These are phyloP conservation scores for Aspergillus sp. DNA, from an alignment of 2,329 filamentous ascomycete species.

Conservation along the genomic window DNA sequence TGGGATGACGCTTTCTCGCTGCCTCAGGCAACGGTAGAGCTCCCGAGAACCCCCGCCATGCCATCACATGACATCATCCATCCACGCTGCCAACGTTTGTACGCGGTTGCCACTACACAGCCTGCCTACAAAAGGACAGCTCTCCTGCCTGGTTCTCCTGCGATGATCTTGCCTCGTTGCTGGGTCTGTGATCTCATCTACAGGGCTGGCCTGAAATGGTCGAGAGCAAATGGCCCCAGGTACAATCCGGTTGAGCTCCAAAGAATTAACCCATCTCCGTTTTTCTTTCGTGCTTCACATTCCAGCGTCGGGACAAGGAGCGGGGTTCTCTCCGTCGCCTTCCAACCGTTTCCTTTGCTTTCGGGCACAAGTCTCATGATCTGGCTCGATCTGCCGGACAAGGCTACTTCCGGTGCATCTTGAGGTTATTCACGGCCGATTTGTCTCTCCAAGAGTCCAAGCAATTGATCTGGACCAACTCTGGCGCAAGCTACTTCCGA, in stretches of 20 bases:
- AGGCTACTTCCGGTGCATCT: slow-evolving; percentile 2
- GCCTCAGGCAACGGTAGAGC: slow-evolving; percentile 17
- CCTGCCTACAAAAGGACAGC: background rate
- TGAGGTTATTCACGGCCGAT: slow-evolving; percentile 11
- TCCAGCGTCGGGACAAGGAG: slow-evolving; percentile 14
- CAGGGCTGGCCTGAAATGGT: background rate
- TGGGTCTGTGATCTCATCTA: background rate
- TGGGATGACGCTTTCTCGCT: slow-evolving; percentile 17
- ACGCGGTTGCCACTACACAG: background rate
- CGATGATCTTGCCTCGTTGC: background rate
- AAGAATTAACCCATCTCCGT: slow-evolving; percentile 23
- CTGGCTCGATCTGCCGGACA: background rate
- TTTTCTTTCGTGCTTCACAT: slow-evolving; percentile 27
- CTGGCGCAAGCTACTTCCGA: background rate
- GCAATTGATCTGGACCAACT: background rate
- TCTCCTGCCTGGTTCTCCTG: background rate
- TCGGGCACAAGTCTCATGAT: slow-evolving; percentile 1
- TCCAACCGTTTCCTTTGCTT: slow-evolving; percentile 18
- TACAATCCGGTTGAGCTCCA: background rate
- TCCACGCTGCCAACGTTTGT: background rate
- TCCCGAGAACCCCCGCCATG: slow-evolving; percentile 28
- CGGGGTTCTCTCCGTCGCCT: slow-evolving; percentile 18
- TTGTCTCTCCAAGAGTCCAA: background rate
- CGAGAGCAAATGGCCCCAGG: background rate
- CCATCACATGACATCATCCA: slow-evolving; percentile 27